Base-by-base conservation (phyloP, 768 basidiomycete species). In the Cyclocybe aegerita region DNA sequence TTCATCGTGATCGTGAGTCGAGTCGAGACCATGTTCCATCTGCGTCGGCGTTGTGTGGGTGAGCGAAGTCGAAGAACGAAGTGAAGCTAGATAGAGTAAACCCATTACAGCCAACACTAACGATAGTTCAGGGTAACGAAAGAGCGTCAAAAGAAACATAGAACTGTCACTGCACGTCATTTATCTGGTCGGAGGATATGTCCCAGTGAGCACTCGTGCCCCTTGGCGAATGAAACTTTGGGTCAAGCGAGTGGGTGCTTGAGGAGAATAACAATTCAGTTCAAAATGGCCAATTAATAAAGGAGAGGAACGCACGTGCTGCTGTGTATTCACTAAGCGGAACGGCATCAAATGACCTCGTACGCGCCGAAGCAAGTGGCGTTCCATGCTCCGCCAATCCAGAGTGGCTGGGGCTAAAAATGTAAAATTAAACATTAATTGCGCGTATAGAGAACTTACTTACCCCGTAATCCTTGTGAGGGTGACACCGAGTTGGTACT, bases 341-440 rank as follows among this genome's bases (percentile, higher is more conserved):
- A 31, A 89, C 74, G 48, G 93, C 91, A 44, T 93, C 88, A 68
- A 97, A 95, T 2, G 84, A 65, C 42, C 79, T 73, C 17, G 93
- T 92, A 37, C 78, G 76, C n/a, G 84, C 78, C 57, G 83, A 77
- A 38, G 90, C 87, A 17, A 97, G 79, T 17, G 81, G 71, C 2
- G 76, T 77, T 12, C 88, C 88, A 35, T 82, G 79, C 33, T 79
- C 77, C 12, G 81, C 77, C 40, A 83, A 64, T 46, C 80, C 81
- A 49, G 78, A 70, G 30, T 77, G 68, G 65, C 82, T 82, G 39
- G 61, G 54, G 52, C 67, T 64, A 44, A 35, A 60, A 54, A 55
- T 50, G 53, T 55, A 53, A 35, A 53, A 43, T 39, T 47, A 37
- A 36, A 42, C 17, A 17, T 39, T 11, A 34, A 17, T 7, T 12